Evolutionary conservation across 2,329 filamentous ascomycete genomes (phyloP), one percentile per base, ranked within the genome.

Genomic region (Paraphaeosphaeria sporulosa): DNA sequence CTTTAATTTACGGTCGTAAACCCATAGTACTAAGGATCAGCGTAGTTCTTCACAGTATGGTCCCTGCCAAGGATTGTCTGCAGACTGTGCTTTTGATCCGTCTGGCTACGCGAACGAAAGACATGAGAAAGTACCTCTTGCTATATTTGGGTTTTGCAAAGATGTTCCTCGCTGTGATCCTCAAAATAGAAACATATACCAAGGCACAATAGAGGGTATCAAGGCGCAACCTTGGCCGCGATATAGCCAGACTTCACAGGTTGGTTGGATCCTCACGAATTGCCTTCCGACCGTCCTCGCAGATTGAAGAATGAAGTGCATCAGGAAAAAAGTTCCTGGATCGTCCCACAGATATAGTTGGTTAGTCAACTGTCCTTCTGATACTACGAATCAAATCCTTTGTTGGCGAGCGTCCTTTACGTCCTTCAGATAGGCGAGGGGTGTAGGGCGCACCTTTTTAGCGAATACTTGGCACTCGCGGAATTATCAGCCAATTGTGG

Each of bases 151-250:
- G 34, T 32, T 49, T 50, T 34, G 34, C 46, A 8, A 56, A 50
- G 50, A 46, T 57, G 4, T 42, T 57, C 17, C 44, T 57, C 34
- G 34, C 44, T 32, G 55, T 57, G 46, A 57, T 46, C 34, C 50
- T 32, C 34, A 50, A 17, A 57, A 57, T 19, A 34, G 46, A 36
- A 57, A 57, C 17, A 40, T 32, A 21, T 34, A 44, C 27, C 50
- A 50, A 15, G 46, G 50, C 21, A 8, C 55, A 13, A 32, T 44
- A 13, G 55, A 43, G 25, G 10, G 1, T 57, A 50, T 43, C 17
- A 34, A 4, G 17, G 32, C 23, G 43, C 44, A 13, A 36, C 50
- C 32, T 17, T 15, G 32, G 25, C 23, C 30, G 55, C 55, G 30
- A 57, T 19, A 19, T 13, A 17, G 17, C 55, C 55, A 8, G 19